Conservation (phyloP, 257 asterid species). For the Petunia axillaris region DNA sequence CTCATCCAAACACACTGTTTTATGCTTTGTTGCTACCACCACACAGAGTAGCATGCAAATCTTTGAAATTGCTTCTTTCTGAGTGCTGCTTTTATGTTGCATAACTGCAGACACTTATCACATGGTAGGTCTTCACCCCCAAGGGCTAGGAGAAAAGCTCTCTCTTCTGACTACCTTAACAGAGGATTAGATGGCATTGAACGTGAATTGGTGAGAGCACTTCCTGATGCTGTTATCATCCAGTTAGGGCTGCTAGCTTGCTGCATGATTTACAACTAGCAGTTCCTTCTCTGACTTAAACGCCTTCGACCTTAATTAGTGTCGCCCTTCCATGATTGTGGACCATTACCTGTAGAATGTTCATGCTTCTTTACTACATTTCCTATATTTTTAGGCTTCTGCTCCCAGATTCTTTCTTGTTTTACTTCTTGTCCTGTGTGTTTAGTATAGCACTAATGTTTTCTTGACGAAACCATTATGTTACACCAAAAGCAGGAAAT, state of each 20-base stretch:
- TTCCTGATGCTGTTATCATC: slow-evolving; percentile 21
- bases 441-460: neutral
- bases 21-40: slow-evolving; percentile 24
- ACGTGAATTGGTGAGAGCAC: slow-evolving; percentile 56
- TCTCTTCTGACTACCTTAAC: slow-evolving; percentile 43
- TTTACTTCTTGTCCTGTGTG: neutral
- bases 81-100: slow-evolving; percentile 32
- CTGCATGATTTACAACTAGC: neutral
- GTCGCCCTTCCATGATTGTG: slow-evolving; percentile 17
- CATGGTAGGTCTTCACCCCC: slow-evolving; percentile 50
- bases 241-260: slow-evolving; percentile 11
- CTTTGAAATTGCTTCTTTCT: slow-evolving; percentile 30
- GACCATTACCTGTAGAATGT: slow-evolving; percentile 7
- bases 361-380: slow-evolving; percentile 10
- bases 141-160: slow-evolving; percentile 43
- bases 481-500: slow-evolving; percentile 14
- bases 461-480: neutral
- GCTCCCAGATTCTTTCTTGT: neutral
- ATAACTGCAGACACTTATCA: slow-evolving; percentile 55
- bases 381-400: slow-evolving; percentile 8
- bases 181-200: slow-evolving; percentile 46
- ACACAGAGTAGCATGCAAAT: slow-evolving; percentile 16
- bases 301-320: neutral
- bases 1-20: neutral
- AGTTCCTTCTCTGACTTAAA: neutral